A percentile compares a stretch with the other conserved stretches of the same genome.
phyloP scores from a whole-genome alignment of 257 asterid species.

The Ophiorrhiza pumila region DNA sequence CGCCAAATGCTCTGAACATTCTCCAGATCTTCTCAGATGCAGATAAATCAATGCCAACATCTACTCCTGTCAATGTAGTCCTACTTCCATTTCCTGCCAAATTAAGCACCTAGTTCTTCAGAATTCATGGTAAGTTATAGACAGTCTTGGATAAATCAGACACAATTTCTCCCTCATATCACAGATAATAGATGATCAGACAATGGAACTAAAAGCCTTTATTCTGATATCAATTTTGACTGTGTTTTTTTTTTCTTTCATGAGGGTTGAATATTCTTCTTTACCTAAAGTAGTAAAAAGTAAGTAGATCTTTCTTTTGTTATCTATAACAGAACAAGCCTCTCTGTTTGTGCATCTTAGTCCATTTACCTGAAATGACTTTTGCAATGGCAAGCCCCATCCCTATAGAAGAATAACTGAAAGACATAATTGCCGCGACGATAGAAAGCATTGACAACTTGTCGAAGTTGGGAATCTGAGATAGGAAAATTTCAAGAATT shows the following conservation, averaged over 20 bases:
- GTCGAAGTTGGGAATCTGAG: constrained; percentile 68
- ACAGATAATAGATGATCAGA: background rate
- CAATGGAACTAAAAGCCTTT: background rate
- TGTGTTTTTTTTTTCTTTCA: background rate
- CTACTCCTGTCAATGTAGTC: constrained; percentile 51
- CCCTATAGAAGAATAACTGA: constrained; percentile 61
- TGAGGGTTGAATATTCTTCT: background rate
- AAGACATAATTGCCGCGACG: constrained; percentile 68
- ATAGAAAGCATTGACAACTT: constrained; percentile 50
- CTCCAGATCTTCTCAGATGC: constrained; percentile 66
- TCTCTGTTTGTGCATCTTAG: background rate
- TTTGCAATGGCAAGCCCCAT: constrained; percentile 55
- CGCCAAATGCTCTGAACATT: constrained; percentile 61
- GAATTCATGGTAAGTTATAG: background rate
- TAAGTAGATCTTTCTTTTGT: background rate
- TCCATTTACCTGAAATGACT: constrained; percentile 45
- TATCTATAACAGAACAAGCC: background rate
- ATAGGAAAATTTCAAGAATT: constrained; percentile 48
- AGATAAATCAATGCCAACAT: constrained; percentile 39
- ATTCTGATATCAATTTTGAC: background rate
- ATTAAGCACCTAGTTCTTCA: background rate
- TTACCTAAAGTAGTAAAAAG: background rate
- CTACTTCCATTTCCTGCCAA: constrained; percentile 40
- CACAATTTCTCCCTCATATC: background rate
- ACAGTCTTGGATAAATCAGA: background rate